phyloP scores from a whole-genome alignment of 163 green algal species.

The Chlorella variabilis region DNA sequence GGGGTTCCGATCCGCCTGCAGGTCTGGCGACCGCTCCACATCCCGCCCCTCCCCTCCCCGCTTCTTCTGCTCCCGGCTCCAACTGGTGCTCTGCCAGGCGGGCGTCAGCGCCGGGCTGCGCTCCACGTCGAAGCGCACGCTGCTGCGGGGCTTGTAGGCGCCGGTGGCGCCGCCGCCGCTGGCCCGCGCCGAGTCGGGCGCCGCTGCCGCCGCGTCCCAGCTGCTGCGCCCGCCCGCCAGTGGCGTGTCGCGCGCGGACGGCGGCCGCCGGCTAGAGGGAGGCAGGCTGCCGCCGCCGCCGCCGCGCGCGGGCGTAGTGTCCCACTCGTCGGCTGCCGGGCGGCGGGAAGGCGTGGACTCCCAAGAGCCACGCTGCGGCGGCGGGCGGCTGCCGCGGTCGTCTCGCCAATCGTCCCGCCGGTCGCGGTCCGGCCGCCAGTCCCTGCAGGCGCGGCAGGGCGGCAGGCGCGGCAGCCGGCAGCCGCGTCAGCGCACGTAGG shows the following conservation, averaged over 20 bases:
- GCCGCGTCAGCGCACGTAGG: too few species aligned
- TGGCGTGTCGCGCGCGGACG: constrained; percentile 43
- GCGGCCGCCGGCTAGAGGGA: not conserved
- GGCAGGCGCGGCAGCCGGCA: too few species aligned
- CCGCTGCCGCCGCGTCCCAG: constrained; percentile 31
- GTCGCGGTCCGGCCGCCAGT: not conserved
- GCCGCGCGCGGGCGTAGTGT: constrained; percentile 68
- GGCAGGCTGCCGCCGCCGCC: not conserved
- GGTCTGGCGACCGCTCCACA: constrained; percentile 68
- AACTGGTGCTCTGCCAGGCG: constrained; percentile 70
- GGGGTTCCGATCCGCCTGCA: constrained; percentile 40
- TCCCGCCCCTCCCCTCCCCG: not conserved
- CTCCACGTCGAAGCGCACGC: constrained; percentile 75
- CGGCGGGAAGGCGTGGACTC: constrained; percentile 29
- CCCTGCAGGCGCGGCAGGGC: too few species aligned
- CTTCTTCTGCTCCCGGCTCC: constrained; percentile 56
- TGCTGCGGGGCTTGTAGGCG: constrained; percentile 39
- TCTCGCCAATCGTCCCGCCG: constrained; percentile 31
- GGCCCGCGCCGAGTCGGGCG: constrained; percentile 23
- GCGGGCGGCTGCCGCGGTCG: not conserved
- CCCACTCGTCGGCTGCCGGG: constrained; percentile 53
- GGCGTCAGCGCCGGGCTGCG: constrained; percentile 67
- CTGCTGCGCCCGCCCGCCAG: constrained; percentile 21
- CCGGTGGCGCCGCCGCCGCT: constrained; percentile 3
- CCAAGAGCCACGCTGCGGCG: constrained; percentile 22